Evolutionary conservation across 768 basidiomycete genomes (phyloP).

Genomic region (Leccinum arenicola): DNA sequence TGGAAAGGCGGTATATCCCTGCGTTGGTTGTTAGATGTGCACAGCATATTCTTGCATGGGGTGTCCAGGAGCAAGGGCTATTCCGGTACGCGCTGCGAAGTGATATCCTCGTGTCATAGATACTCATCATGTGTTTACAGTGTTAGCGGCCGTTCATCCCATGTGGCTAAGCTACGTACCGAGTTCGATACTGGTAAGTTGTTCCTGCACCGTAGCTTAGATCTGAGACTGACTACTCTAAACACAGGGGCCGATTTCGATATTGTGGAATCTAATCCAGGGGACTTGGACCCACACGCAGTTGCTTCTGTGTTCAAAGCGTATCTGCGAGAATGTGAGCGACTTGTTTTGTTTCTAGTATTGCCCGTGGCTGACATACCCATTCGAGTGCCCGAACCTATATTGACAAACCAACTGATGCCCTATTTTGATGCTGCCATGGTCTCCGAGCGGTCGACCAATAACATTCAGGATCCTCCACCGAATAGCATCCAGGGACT

Average conservation of each 20-base stretch:
- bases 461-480: slow-evolving; percentile 31
- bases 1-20: slow-evolving; percentile 59
- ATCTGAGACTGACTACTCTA: slow-evolving; percentile 4
- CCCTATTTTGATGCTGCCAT: slow-evolving; percentile 81
- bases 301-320: slow-evolving; percentile 93
- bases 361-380: slow-evolving; percentile 6
- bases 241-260: slow-evolving; percentile 80
- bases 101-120: neutral
- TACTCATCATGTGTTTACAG: slow-evolving; percentile 37
- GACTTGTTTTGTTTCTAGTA: slow-evolving; percentile 1
- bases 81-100: slow-evolving; percentile 60
- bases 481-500: slow-evolving; percentile 40
- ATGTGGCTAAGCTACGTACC: slow-evolving; percentile 67
- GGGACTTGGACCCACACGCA: slow-evolving; percentile 91
- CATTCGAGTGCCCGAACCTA: slow-evolving; percentile 75
- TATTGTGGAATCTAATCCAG: slow-evolving; percentile 71
- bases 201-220: neutral
- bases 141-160: slow-evolving; percentile 79
- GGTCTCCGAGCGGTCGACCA: slow-evolving; percentile 45
- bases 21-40: slow-evolving; percentile 80
- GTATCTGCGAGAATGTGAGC: slow-evolving; percentile 88
- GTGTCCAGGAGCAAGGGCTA: slow-evolving; percentile 81
- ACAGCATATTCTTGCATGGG: slow-evolving; percentile 80
- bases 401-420: slow-evolving; percentile 69
- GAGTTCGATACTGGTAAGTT: slow-evolving; percentile 79